phyloP scores from a whole-genome alignment of 2,329 filamentous ascomycete genomes.

The Scedosporium minutisporum region DNA sequence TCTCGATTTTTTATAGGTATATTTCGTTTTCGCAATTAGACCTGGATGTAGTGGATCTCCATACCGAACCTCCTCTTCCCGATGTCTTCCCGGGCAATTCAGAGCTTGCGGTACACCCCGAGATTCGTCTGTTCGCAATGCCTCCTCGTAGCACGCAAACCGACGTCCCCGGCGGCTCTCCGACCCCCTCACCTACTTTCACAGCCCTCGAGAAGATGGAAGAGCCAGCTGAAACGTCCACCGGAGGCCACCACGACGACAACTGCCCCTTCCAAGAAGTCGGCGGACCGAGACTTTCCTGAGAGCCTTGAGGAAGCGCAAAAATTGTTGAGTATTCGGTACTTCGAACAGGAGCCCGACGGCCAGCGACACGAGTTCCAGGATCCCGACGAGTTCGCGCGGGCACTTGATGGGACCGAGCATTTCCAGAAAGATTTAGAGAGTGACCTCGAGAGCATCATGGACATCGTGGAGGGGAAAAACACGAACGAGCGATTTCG shows the following conservation, averaged over 20 bases:
- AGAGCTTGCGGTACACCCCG: slow-evolving; percentile 1
- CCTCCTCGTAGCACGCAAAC: background rate
- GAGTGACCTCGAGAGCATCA: slow-evolving; percentile 9
- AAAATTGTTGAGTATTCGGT: slow-evolving; percentile 9
- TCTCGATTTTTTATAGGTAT: background rate
- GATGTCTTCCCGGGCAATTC: slow-evolving; percentile 9
- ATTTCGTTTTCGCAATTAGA: background rate
- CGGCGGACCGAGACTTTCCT: background rate
- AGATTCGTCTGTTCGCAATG: slow-evolving; percentile 5
- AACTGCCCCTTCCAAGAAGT: background rate
- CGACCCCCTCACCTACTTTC: background rate
- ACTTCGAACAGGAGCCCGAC: slow-evolving; percentile 34
- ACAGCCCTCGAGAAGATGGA: slow-evolving; percentile 1
- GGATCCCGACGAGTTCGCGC: slow-evolving; percentile 29
- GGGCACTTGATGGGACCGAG: slow-evolving; percentile 23
- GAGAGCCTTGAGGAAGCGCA: slow-evolving; percentile 3
- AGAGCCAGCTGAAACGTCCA: background rate
- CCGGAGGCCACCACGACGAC: background rate
- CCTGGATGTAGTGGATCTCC: background rate
- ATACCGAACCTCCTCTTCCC: slow-evolving; percentile 8
- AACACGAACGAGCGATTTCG: background rate
- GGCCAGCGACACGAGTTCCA: slow-evolving; percentile 28
- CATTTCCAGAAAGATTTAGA: slow-evolving; percentile 19
- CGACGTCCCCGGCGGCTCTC: background rate
- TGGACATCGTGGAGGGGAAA: slow-evolving; percentile 2